Conservation (phyloP, 2,329 filamentous ascomycete species). For the Apiospora hydei region DNA sequence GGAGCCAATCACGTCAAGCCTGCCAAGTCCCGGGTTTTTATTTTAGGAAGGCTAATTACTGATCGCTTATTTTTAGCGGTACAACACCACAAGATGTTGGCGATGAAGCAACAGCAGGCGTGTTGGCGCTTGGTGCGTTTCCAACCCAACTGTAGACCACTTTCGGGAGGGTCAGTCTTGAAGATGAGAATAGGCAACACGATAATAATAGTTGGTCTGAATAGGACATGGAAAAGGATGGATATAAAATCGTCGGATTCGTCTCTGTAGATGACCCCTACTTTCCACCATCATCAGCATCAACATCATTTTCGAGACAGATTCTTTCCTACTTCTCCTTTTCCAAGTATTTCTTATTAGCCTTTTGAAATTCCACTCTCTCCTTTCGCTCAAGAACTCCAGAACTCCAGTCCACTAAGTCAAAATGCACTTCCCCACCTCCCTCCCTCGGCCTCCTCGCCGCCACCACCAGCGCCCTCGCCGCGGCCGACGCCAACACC, state of each 20-base stretch:
- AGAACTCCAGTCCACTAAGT: background rate
- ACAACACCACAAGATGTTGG: background rate
- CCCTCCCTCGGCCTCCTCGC: conserved; percentile 18
- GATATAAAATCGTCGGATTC: background rate
- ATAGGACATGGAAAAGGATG: background rate
- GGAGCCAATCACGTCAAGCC: background rate
- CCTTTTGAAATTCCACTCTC: background rate
- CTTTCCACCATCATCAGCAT: conserved; percentile 7
- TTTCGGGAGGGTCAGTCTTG: background rate
- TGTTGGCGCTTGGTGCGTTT: background rate
- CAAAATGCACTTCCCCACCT: conserved; percentile 16
- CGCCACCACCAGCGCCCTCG: conserved; percentile 2
- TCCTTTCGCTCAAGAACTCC: background rate
- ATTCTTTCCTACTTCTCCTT: background rate
- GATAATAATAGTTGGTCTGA: background rate
- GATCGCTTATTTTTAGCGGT: background rate
- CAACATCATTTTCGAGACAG: background rate
- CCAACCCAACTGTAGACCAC: background rate
- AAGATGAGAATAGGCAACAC: background rate
- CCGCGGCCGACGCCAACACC: background rate
- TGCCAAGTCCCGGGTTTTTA: background rate
- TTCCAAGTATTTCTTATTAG: background rate
- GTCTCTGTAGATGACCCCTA: background rate
- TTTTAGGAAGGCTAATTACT: background rate
- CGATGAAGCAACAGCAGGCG: background rate